Evolutionary conservation across 1,284 basidiomycete species (phyloP).

Genomic region (Cryptococcus amylolentus): DNA sequence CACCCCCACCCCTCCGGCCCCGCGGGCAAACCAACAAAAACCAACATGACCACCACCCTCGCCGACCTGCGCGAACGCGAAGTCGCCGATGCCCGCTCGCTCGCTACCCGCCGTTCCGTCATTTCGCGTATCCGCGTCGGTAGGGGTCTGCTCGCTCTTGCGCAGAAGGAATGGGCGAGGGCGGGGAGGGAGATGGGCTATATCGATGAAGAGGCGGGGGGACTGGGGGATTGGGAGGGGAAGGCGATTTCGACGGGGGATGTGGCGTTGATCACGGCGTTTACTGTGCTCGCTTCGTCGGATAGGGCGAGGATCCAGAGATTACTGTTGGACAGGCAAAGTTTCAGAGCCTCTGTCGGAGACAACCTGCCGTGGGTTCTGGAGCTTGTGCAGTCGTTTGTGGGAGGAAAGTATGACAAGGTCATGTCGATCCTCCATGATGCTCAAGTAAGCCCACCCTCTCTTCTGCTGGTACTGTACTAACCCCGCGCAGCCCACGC

Average conservation of each 20-base stretch:
- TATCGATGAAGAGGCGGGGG: conserved; percentile 35
- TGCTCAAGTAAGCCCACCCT: conserved; percentile 27
- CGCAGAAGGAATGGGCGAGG: conserved; percentile 19
- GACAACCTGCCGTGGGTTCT: conserved; percentile 36
- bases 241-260: conserved; percentile 37
- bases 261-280: conserved; percentile 30
- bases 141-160: conserved; percentile 27
- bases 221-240: conserved; percentile 41
- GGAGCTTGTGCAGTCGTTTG: conserved; percentile 35
- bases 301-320: conserved; percentile 26
- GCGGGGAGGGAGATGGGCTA: conserved; percentile 31
- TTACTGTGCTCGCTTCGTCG: conserved; percentile 30
- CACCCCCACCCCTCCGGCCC: conserved; percentile 21
- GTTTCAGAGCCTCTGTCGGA: conserved; percentile 33
- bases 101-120: conserved; percentile 21
- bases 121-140: conserved; percentile 32
- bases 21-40: background rate
- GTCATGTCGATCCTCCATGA: conserved; percentile 23
- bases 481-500: conserved; percentile 3
- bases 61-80: conserved; percentile 31
- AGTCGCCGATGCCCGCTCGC: conserved; percentile 23
- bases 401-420: conserved; percentile 39
- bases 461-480: background rate
- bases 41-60: conserved; percentile 30
- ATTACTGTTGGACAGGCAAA: conserved; percentile 30